Evolutionary conservation across 345 rosid species (phyloP), one percentile per base, ranked within the genome.

Genomic region (Angophora floribunda): DNA sequence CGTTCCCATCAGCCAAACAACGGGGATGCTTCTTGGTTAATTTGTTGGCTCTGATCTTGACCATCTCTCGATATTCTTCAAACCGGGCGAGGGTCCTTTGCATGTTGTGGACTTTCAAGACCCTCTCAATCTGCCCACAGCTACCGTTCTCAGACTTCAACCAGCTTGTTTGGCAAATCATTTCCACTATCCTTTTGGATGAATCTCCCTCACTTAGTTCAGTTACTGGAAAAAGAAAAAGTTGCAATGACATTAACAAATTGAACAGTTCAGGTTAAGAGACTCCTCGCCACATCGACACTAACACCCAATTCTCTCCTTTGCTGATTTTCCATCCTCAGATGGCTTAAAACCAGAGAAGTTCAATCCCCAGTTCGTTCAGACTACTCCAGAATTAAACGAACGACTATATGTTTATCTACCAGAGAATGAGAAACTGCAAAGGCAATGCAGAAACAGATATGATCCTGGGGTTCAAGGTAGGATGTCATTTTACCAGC

Each of bases 1-100:
- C 97, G 53, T 96, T 97, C 22, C 98, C 99, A 87, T 96, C 99
- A 2, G 97, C 99, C 57, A 92, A 82, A 89, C 95, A 94, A 1
- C 99, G 97, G 24, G 97, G 91, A 75, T 97, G 95, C 87, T 91
- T 92, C 88, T 92, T 93, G 6, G 91, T 47, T 47, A 91, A 90
- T 90, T 92, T 96, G 91, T 86, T 93, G 5, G 97, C 96, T 89
- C 92, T 91, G 49, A 90, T 89, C 79, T 93, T 97, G 47, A 95
- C 96, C 59, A 89, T 80, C 82, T 93, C 96, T 90, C 98, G 92
- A 65, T 94, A 91, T 63, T 94, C 93, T 87, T 96, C 98, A 63
- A 96, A 97, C 53, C 89, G 91, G 80, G 94, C 93, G 7, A 95
- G 86, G 12, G 91, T 93, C 47, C 57, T 91, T 75, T 93, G 95